A percentile compares a stretch with the other conserved stretches of the same genome.
Conservation (phyloP, 768 basidiomycete genomes). For the Kwoniella mangroviensis region DNA sequence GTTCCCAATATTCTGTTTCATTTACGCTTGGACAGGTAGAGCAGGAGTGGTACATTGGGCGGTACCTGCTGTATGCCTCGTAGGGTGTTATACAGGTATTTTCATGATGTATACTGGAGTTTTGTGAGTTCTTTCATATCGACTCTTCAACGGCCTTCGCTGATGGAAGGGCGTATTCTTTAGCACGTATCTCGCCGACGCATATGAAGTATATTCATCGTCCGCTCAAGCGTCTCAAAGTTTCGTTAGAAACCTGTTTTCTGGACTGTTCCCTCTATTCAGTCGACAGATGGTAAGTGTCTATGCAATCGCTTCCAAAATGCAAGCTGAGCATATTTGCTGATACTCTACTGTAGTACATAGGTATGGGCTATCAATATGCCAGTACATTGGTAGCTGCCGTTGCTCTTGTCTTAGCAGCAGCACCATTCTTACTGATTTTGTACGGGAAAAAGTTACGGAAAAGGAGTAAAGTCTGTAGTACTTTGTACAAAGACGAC, state of each 20-base stretch:
- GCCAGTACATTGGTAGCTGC: slow-evolving; percentile 51
- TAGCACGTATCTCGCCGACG: slow-evolving; percentile 51
- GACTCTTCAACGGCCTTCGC: neutral
- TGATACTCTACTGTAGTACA: slow-evolving; percentile 24
- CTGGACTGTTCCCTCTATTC: slow-evolving; percentile 48
- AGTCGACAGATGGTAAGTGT: slow-evolving; percentile 39
- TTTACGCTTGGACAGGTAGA: slow-evolving; percentile 51
- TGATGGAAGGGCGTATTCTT: neutral
- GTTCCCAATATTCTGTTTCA: slow-evolving; percentile 45
- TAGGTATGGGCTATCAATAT: slow-evolving; percentile 38
- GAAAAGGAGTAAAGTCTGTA: slow-evolving; percentile 49
- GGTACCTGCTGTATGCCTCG: slow-evolving; percentile 42
- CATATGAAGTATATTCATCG: slow-evolving; percentile 53
- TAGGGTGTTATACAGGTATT: slow-evolving; percentile 43
- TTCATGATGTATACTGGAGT: slow-evolving; percentile 53
- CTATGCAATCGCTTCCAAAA: neutral
- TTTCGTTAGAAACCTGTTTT: slow-evolving; percentile 42
- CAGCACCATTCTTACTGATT: slow-evolving; percentile 47
- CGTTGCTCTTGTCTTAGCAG: slow-evolving; percentile 40
- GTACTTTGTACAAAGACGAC: slow-evolving; percentile 36
- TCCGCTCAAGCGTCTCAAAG: slow-evolving; percentile 54
- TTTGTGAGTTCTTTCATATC: slow-evolving; percentile 34
- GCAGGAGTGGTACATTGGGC: slow-evolving; percentile 34
- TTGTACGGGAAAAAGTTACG: slow-evolving; percentile 47
- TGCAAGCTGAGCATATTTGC: neutral